Base-by-base conservation (phyloP, 345 rosid species). In the Pistacia integerrima region DNA sequence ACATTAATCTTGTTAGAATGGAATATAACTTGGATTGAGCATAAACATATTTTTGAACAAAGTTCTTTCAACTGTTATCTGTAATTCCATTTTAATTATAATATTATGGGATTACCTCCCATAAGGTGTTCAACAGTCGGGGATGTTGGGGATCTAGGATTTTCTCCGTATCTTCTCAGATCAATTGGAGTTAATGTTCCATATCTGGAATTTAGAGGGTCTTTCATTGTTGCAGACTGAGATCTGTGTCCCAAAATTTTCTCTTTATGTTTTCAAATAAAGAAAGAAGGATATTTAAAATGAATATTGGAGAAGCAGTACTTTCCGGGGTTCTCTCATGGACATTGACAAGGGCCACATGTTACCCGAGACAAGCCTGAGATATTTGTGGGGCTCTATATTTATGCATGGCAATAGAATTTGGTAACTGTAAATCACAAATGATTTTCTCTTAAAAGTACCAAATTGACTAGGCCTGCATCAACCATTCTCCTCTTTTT, bases 291-390 rank as follows among this genome's bases (percentile, higher is more conserved):
- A 85, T 73, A 76, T 82, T 68, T 82, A 80, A 22, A 68, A 35
- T 41, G 38, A 48, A 74, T 41, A 58, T 74, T 76, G 80, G 62
- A 69, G 13, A 57, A 54, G 61, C 79, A 70, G 75, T 73, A 79
- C 41, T 77, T 67, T 80, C 83, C 83, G 88, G 64, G 52, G 63
- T 79, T 82, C 61, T 82, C 87, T 86, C 78, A 76, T 4, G 55
- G 25, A 73, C 83, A 44, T 38, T 52, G 30, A 77, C n/a, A 67
- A 16, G 22, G 64, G 64, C 83, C 82, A 65, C 49, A 44, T 64
- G 36, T 46, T 38, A 25, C 33, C 33, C 11, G 44, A 35, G 49
- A 20, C 49, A 58, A 18, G 3, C 7, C 13, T 22, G 13, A 22
- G 36, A 54, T 11, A 69, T 13, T 59, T 77, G 80, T 77, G 84